A percentile compares a stretch with the other conserved stretches of the same genome.
These are phyloP conservation scores for Naegleria fowleri DNA, from an alignment of 208 protist species.

Conservation along the genomic window DNA sequence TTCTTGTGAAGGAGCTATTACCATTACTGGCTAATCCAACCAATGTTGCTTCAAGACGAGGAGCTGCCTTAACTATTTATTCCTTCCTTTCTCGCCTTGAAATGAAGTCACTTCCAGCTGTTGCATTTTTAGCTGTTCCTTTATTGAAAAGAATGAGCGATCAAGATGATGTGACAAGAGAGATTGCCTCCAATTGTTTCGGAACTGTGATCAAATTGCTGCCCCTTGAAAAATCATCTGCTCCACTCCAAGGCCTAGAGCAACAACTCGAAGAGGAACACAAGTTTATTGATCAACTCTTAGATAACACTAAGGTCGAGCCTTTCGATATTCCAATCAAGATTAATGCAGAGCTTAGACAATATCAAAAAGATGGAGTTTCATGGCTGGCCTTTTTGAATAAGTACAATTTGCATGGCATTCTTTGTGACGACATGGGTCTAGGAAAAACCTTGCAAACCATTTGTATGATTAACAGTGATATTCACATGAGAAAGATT, in stretches of 20 bases:
- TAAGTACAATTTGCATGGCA: conserved; percentile 65
- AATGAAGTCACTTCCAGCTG: conserved; percentile 52
- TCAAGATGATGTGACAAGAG: conserved; percentile 44
- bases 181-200: conserved; percentile 53
- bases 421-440: conserved; percentile 78
- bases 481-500: conserved; percentile 37
- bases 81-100: conserved; percentile 44
- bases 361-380: conserved; percentile 77
- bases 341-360: conserved; percentile 59
- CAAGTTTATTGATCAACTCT: conserved; percentile 61
- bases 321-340: conserved; percentile 44
- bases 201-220: conserved; percentile 59
- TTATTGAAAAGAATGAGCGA: conserved; percentile 59
- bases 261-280: conserved; percentile 36
- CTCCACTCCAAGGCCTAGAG: conserved; percentile 35
- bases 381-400: conserved; percentile 75
- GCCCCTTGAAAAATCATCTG: conserved; percentile 56
- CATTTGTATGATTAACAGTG: conserved; percentile 58
- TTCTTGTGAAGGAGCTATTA: not conserved
- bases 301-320: conserved; percentile 51
- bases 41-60: not conserved
- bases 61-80: conserved; percentile 38
- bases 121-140: conserved; percentile 53
- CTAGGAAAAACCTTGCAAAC: conserved; percentile 85
- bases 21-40: not conserved